Conservation (phyloP, 1,284 basidiomycete species). For the Cryptococcus jaspeensis region DNA sequence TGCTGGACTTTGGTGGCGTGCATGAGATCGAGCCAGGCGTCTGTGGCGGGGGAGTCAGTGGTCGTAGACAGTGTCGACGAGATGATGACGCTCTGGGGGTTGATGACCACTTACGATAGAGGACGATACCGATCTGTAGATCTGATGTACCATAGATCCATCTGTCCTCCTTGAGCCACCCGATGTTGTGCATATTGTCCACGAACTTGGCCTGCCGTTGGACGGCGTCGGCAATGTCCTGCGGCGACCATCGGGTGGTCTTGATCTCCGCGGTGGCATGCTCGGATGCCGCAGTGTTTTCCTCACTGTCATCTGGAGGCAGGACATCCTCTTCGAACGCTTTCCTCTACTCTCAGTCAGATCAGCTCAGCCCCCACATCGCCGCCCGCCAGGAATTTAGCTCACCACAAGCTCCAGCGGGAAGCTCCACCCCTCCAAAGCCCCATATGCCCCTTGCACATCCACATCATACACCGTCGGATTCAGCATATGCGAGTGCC, state of each 20-base stretch:
- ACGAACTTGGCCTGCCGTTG: conserved; percentile 35
- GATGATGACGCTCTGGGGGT: background rate
- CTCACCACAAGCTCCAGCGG: conserved; percentile 17
- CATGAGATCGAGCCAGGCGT: conserved; percentile 44
- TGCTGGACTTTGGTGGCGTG: conserved; percentile 13
- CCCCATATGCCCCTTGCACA: conserved; percentile 15
- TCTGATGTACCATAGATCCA: conserved; percentile 10
- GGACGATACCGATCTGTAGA: conserved; percentile 33
- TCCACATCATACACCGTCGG: conserved; percentile 29
- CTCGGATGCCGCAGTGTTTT: too few species aligned
- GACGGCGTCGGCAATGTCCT: conserved; percentile 33
- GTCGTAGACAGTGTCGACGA: background rate
- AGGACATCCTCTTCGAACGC: background rate
- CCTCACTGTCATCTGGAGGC: background rate
- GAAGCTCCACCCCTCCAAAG: conserved; percentile 19
- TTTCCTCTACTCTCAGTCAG: background rate
- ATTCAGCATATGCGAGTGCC: conserved; percentile 43
- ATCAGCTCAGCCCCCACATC: background rate
- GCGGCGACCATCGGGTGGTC: conserved; percentile 23
- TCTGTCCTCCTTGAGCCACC: conserved; percentile 26
- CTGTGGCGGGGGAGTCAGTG: conserved; percentile 4
- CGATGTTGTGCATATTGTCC: conserved; percentile 24
- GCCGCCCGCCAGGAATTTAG: background rate
- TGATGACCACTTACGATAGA: conserved; percentile 36
- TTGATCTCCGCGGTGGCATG: background rate